phyloP scores from a whole-genome alignment of 176 grass and related monocot genomes.

The Miscanthus lutarioriparius region DNA sequence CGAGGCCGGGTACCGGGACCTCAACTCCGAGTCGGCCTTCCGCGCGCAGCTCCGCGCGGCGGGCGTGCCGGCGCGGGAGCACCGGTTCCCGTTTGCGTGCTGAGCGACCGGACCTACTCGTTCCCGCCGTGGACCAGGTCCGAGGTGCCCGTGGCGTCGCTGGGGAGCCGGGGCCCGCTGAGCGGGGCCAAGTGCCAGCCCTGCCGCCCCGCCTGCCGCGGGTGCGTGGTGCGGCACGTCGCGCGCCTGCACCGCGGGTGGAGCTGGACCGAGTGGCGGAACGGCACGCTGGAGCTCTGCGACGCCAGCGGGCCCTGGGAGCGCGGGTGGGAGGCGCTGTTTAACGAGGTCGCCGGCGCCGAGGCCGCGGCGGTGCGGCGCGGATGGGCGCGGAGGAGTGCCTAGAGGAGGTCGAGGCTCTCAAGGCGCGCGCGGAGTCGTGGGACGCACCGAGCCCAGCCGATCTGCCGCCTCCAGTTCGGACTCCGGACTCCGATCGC shows the following conservation, averaged over 20 bases:
- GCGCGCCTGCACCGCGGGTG: constrained; percentile 24
- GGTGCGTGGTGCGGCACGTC: constrained; percentile 19
- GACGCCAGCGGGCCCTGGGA: constrained; percentile 56
- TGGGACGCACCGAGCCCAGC: constrained; percentile 51
- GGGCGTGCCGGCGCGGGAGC: constrained; percentile 28
- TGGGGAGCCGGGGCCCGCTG: constrained; percentile 54
- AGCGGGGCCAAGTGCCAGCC: constrained; percentile 85
- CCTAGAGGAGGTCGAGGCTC: constrained; percentile 34
- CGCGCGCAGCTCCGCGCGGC: constrained; percentile 54
- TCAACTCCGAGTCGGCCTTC: constrained; percentile 75
- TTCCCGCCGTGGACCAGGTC: constrained; percentile 45
- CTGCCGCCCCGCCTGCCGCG: constrained; percentile 42
- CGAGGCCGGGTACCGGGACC: constrained; percentile 38
- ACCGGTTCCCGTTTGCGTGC: constrained; percentile 59
- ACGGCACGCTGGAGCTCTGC: constrained; percentile 62
- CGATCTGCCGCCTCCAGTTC: constrained; percentile 45
- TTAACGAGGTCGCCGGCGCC: constrained; percentile 49
- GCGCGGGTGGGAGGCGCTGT: constrained; percentile 52
- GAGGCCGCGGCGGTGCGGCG: constrained; percentile 33
- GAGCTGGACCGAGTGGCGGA: constrained; percentile 78
- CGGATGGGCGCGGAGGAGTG: constrained; percentile 43
- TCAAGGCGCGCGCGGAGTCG: neutral
- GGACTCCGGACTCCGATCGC: neutral
- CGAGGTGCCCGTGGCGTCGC: constrained; percentile 66
- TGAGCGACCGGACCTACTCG: constrained; percentile 58